Evolutionary conservation across 495 filamentous ascomycete genomes (phyloP).

Genomic region (Penicillium flavigenum): DNA sequence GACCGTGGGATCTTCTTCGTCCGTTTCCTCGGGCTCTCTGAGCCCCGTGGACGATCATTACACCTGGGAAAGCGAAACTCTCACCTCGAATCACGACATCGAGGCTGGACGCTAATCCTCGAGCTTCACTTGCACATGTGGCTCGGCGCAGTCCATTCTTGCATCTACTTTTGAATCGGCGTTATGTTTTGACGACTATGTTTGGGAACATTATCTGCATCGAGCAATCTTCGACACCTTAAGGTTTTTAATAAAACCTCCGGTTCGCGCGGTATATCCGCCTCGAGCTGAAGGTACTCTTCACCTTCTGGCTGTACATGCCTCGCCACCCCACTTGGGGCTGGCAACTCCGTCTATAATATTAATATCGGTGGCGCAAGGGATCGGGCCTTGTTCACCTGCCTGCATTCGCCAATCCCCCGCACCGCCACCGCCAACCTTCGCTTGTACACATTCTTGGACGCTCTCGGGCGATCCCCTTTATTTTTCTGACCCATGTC

Average conservation of each 20-base stretch:
- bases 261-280: conserved; percentile 22
- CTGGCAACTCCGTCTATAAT: conserved; percentile 44
- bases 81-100: conserved; percentile 54
- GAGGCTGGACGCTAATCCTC: conserved; percentile 45
- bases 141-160: conserved; percentile 24
- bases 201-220: conserved; percentile 45
- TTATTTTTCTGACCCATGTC: conserved; percentile 39
- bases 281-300: conserved; percentile 29
- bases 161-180: conserved; percentile 40
- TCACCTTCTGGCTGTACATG: conserved; percentile 40
- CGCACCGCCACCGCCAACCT: conserved; percentile 34
- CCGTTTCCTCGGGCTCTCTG: conserved; percentile 60
- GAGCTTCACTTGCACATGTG: conserved; percentile 31
- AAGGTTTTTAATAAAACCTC: conserved; percentile 38
- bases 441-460: conserved; percentile 43
- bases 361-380: conserved; percentile 39
- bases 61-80: conserved; percentile 62
- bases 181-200: conserved; percentile 44
- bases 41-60: conserved; percentile 62
- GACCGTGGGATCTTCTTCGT: conserved; percentile 72
- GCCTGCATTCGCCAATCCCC: conserved; percentile 22
- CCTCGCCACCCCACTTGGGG: conserved; percentile 21
- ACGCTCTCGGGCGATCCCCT: conserved; percentile 17
- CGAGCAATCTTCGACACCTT: conserved; percentile 47
- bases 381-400: conserved; percentile 21